Conservation (phyloP, 305 asterid species). For the Plantago lanceolata region DNA sequence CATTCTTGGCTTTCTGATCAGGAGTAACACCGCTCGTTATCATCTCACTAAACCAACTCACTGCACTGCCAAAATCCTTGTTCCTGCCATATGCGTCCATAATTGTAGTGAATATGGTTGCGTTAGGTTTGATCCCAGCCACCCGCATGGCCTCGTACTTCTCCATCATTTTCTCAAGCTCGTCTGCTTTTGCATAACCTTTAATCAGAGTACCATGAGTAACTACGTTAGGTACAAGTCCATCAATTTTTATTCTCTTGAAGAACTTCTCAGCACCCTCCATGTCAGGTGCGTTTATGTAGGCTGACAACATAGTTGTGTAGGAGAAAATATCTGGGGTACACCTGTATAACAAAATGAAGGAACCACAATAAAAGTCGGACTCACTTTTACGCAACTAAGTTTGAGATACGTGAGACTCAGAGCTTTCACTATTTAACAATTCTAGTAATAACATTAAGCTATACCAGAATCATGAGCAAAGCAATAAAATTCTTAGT, state of each 20-base stretch:
- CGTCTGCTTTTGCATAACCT: slow-evolving; percentile 65
- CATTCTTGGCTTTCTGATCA: slow-evolving; percentile 81
- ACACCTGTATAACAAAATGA: slow-evolving; percentile 42
- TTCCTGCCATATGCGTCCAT: slow-evolving; percentile 92
- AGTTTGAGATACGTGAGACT: slow-evolving; percentile 2
- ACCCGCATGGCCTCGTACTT: slow-evolving; percentile 67
- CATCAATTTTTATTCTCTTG: slow-evolving; percentile 70
- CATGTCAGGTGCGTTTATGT: slow-evolving; percentile 80
- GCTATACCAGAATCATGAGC: slow-evolving; percentile 17
- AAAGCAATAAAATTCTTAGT: slow-evolving; percentile 1
- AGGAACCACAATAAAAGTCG: not conserved
- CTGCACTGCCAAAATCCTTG: slow-evolving; percentile 67
- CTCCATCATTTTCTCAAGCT: slow-evolving; percentile 82
- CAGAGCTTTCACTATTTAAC: not conserved
- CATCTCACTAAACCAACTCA: slow-evolving; percentile 83
- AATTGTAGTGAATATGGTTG: slow-evolving; percentile 69
- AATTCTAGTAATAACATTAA: slow-evolving; percentile 1
- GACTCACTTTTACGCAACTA: slow-evolving; percentile 6
- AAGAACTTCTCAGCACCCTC: slow-evolving; percentile 89
- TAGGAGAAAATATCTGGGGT: slow-evolving; percentile 85
- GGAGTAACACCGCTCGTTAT: slow-evolving; percentile 51
- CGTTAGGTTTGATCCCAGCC: slow-evolving; percentile 57
- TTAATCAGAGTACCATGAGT: slow-evolving; percentile 75
- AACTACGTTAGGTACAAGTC: slow-evolving; percentile 61
- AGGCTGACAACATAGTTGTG: slow-evolving; percentile 84